These are phyloP conservation scores for Fulvia fulva DNA, from an alignment of 2,329 filamentous ascomycete genomes.

Conservation along the genomic window DNA sequence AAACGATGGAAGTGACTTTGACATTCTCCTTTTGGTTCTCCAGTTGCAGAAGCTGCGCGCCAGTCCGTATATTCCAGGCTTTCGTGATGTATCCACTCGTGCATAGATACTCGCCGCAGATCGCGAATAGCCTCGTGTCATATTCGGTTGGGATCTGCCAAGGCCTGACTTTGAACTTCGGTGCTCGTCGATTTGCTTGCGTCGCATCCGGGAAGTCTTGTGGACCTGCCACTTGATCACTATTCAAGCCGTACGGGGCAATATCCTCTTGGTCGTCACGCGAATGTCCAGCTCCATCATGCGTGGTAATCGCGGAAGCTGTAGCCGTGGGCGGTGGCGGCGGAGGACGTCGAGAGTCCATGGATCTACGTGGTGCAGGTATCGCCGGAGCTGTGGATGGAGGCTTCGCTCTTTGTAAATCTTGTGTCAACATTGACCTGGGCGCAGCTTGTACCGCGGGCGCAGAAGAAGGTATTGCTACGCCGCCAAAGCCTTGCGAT, in stretches of 20 bases:
- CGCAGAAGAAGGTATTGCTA: slow-evolving; percentile 9
- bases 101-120: slow-evolving; percentile 83
- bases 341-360: slow-evolving; percentile 24
- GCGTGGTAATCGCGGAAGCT: slow-evolving; percentile 20
- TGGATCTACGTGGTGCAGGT: slow-evolving; percentile 33
- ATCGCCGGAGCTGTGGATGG: slow-evolving; percentile 28
- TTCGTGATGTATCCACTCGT: slow-evolving; percentile 82
- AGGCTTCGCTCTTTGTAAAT: slow-evolving; percentile 1
- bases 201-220: slow-evolving; percentile 76
- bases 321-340: slow-evolving; percentile 14
- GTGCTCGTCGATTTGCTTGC: slow-evolving; percentile 77
- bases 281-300: slow-evolving; percentile 33
- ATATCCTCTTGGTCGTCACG: slow-evolving; percentile 43
- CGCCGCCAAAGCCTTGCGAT: slow-evolving; percentile 25
- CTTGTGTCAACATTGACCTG: slow-evolving; percentile 18
- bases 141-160: slow-evolving; percentile 78
- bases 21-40: slow-evolving; percentile 73
- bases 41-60: slow-evolving; percentile 75
- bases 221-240: slow-evolving; percentile 14
- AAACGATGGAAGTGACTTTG: slow-evolving; percentile 75
- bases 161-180: slow-evolving; percentile 67
- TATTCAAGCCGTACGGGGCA: slow-evolving; percentile 12
- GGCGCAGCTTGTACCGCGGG: slow-evolving; percentile 23
- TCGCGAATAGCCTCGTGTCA: slow-evolving; percentile 79
- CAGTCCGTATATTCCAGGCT: slow-evolving; percentile 81